A percentile compares a stretch with the other conserved stretches of the same genome.
phyloP scores from a whole-genome alignment of 2,329 filamentous ascomycete genomes.

The Dothistroma septosporum region DNA sequence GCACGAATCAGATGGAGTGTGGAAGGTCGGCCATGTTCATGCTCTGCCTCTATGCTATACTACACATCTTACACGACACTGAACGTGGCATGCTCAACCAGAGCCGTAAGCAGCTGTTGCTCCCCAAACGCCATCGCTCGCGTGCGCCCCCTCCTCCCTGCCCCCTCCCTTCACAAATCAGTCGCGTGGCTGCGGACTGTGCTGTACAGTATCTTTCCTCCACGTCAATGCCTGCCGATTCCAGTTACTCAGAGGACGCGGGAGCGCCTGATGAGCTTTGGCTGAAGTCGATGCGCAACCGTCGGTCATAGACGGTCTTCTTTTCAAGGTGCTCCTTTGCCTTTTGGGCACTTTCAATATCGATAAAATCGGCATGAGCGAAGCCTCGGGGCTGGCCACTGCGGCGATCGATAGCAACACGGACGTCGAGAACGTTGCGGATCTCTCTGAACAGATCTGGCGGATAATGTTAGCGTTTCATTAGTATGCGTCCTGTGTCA shows the following conservation, averaged over 20 bases:
- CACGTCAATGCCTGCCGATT: neutral
- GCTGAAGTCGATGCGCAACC: slow-evolving; percentile 61
- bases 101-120: neutral
- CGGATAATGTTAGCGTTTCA: neutral
- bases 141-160: neutral
- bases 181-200: neutral
- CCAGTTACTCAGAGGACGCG: neutral
- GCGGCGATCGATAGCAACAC: slow-evolving; percentile 75
- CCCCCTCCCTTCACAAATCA: too few species aligned
- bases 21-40: neutral
- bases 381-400: slow-evolving; percentile 81
- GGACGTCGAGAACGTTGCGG: slow-evolving; percentile 67
- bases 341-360: slow-evolving; percentile 59
- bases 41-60: slow-evolving; percentile 2
- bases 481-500: neutral
- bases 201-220: neutral
- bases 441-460: slow-evolving; percentile 65
- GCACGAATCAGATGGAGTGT: neutral
- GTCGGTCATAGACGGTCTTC: slow-evolving; percentile 62
- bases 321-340: slow-evolving; percentile 55
- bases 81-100: neutral
- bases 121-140: neutral
- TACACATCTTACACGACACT: slow-evolving; percentile 2
- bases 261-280: neutral
- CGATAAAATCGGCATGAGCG: slow-evolving; percentile 74